Percentiles rank a stretch among this genome's conserved stretches.
These are phyloP conservation scores for Rhizopogon salebrosus DNA, from an alignment of 768 basidiomycete species.

Conservation along the genomic window DNA sequence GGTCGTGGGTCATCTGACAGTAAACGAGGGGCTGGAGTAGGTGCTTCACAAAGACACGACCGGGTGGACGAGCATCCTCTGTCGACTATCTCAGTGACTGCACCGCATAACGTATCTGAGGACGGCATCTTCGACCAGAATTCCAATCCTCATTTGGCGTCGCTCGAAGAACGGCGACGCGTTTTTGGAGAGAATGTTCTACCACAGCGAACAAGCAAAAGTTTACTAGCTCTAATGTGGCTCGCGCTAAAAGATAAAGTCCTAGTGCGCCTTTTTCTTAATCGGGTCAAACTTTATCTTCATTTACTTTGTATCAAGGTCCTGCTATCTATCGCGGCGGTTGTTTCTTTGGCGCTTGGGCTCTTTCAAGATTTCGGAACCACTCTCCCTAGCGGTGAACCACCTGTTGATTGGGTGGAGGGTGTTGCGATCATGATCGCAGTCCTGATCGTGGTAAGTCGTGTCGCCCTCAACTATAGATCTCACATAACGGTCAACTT, in stretches of 20 bases:
- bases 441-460: conserved; percentile 64
- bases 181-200: conserved; percentile 77
- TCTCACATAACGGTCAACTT: not conserved
- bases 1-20: conserved; percentile 7
- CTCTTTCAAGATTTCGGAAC: conserved; percentile 91
- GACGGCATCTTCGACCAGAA: not conserved
- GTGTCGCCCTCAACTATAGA: not conserved
- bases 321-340: conserved; percentile 85
- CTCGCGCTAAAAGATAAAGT: conserved; percentile 87
- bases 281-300: not conserved
- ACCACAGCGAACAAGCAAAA: conserved; percentile 64
- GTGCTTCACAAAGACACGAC: conserved; percentile 29
- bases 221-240: conserved; percentile 76
- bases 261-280: conserved; percentile 45
- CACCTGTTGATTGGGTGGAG: conserved; percentile 96
- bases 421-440: conserved; percentile 81
- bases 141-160: conserved; percentile 27
- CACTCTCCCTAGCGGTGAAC: conserved; percentile 48
- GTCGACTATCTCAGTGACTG: conserved; percentile 17
- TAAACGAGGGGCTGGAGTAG: conserved; percentile 23
- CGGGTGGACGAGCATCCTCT: conserved; percentile 6
- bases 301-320: conserved; percentile 43
- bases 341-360: conserved; percentile 89
- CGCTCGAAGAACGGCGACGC: conserved; percentile 53
- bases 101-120: conserved; percentile 6